Conservation (phyloP, 345 rosid species). For the Aquilaria sinensis region DNA sequence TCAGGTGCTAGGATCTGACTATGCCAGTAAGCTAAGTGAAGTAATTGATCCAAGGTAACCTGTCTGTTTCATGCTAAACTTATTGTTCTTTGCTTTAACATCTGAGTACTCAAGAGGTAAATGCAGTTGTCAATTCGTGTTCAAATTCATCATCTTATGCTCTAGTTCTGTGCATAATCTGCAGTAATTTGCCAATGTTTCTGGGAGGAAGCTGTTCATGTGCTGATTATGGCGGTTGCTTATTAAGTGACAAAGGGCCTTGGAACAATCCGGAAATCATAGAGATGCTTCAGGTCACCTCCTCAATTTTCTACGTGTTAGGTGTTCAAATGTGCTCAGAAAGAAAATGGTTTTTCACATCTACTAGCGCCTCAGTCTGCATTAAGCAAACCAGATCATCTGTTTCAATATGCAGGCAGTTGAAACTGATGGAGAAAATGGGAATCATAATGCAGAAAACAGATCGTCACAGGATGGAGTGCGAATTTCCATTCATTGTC, state of each 20-base stretch:
- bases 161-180: background rate
- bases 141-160: background rate
- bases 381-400: background rate
- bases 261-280: conserved; percentile 57
- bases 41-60: conserved; percentile 41
- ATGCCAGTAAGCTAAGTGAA: conserved; percentile 32
- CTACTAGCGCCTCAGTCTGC: background rate
- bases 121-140: background rate
- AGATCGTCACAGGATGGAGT: conserved; percentile 8
- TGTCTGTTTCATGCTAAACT: background rate
- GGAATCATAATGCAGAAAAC: conserved; percentile 16
- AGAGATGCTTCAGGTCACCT: conserved; percentile 43
- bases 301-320: conserved; percentile 3
- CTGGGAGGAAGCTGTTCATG: conserved; percentile 63
- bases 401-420: conserved; percentile 22
- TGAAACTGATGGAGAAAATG: conserved; percentile 21
- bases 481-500: conserved; percentile 4
- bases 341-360: conserved; percentile 1
- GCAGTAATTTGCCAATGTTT: conserved; percentile 53
- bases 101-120: background rate
- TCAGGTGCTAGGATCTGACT: conserved; percentile 52
- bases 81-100: background rate
- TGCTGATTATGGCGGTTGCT: conserved; percentile 53
- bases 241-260: conserved; percentile 56
- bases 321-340: background rate